Percentiles rank a stretch among this genome's conserved stretches.
phyloP scores from a whole-genome alignment of 148 eudicot species.

The Vaccinium myrtillus region DNA sequence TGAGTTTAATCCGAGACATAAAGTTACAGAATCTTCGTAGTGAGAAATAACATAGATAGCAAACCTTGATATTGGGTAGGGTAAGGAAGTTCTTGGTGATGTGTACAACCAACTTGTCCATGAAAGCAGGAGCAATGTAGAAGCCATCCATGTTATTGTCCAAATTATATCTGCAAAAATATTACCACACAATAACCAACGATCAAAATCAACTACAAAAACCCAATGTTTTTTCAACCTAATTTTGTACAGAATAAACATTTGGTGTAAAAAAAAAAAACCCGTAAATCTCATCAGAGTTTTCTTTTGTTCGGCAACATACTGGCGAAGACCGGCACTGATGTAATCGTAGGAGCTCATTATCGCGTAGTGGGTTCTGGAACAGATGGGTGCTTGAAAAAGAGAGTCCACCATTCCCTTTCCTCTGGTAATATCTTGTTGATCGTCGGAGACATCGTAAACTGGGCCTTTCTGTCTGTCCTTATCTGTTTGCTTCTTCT shows the following conservation, averaged over 20 bases:
- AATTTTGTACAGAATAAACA: not conserved
- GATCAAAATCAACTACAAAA: not conserved
- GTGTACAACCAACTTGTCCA: slow-evolving; percentile 48
- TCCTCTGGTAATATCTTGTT: slow-evolving; percentile 47
- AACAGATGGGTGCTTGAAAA: slow-evolving; percentile 35
- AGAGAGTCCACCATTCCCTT: slow-evolving; percentile 53
- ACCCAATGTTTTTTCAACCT: not conserved
- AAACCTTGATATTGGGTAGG: slow-evolving; percentile 45
- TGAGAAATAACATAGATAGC: not conserved
- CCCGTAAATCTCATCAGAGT: not conserved
- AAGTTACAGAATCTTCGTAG: not conserved
- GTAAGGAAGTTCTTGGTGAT: slow-evolving; percentile 41
- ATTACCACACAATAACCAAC: not conserved
- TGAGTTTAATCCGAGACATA: not conserved
- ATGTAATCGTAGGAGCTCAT: slow-evolving; percentile 41
- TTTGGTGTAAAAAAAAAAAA: not conserved
- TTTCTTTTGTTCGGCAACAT: not conserved
- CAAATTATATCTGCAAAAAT: slow-evolving; percentile 21
- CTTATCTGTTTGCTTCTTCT: slow-evolving; percentile 34
- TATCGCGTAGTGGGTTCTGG: slow-evolving; percentile 36
- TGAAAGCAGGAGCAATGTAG: slow-evolving; percentile 50
- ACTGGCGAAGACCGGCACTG: slow-evolving; percentile 42
- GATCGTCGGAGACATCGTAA: slow-evolving; percentile 36
- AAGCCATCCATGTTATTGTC: slow-evolving; percentile 38
- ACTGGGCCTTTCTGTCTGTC: slow-evolving; percentile 45